Evolutionary conservation across 2,329 filamentous ascomycete genomes (phyloP), one percentile per base, ranked within the genome.

Genomic region (Dactylellina sp.): DNA sequence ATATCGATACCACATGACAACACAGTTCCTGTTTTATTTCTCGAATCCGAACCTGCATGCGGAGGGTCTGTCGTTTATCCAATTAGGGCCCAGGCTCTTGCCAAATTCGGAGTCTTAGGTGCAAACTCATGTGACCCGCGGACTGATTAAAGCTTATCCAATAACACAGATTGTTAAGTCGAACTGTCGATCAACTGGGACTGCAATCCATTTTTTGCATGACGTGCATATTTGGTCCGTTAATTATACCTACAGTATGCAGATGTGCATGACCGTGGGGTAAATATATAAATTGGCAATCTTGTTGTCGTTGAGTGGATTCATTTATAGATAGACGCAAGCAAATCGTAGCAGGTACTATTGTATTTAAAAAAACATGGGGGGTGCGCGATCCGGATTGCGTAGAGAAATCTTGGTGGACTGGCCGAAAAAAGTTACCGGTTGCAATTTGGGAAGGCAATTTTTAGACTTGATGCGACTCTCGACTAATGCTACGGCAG

Each of bases 381-480:
- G 50, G 50, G 50, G 39, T n/a, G n/a, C n/a, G n/a, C n/a, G n/a
- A n/a, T n/a, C n/a, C n/a, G n/a, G n/a, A n/a, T n/a, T n/a, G n/a
- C n/a, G n/a, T n/a, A n/a, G 37, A 12, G 37, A 3, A 16, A 5
- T 16, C 25, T 35, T 52, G 25, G 28, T 11, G 35, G 25, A n/a
- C n/a, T 39, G 32, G n/a, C 18, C 16, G 56, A 32, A 7, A 64
- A 42, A 50, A n/a, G 44, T 49, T 32, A n/a, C n/a, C n/a, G 55
- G 24, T 49, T 42, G 53, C 46, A 52, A 60, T 68, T 68, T 68
- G 63, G 63, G 59, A 68, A 68, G 53, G 63, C 53, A 46, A 68
- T 32, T 40, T 46, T 68, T 68, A 57, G 63, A 66, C 59, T 52
- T 39, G 61, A 57, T 65, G 42, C 44, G 37, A 42, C 50, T 57